These are phyloP conservation scores for Naganishia albida DNA, from an alignment of 1,284 basidiomycete species.

Conservation along the genomic window DNA sequence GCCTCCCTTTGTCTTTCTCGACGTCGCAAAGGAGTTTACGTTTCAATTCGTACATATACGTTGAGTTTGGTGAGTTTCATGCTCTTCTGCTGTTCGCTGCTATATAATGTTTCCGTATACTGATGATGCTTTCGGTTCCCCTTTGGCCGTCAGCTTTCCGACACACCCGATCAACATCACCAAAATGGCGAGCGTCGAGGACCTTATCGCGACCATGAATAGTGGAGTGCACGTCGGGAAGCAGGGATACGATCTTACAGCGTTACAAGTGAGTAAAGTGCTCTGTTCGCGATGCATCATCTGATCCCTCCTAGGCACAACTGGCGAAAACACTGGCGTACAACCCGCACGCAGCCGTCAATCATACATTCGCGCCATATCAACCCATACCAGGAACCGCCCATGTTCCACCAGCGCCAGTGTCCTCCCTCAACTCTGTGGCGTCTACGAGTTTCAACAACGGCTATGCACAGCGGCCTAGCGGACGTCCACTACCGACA, in stretches of 20 bases:
- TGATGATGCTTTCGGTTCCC: neutral
- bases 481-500: conserved; percentile 16
- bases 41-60: too few relatives aligned
- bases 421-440: conserved; percentile 29
- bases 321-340: conserved; percentile 30
- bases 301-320: conserved; percentile 19
- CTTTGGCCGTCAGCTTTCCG: neutral
- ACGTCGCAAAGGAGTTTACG: too few relatives aligned
- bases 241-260: conserved; percentile 46
- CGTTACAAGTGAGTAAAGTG: conserved; percentile 50
- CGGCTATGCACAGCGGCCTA: neutral
- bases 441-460: conserved; percentile 24
- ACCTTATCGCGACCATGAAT: conserved; percentile 46
- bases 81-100: neutral
- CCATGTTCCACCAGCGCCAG: conserved; percentile 29
- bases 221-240: conserved; percentile 47
- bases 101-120: too few relatives aligned
- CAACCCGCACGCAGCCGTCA: conserved; percentile 18
- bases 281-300: neutral
- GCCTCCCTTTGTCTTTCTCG: too few relatives aligned
- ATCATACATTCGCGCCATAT: conserved; percentile 17
- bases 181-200: conserved; percentile 47
- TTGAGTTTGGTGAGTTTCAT: neutral
- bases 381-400: conserved; percentile 28
- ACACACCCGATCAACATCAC: neutral